Evolutionary conservation across 306 rosid genomes (phyloP).

Genomic region (Fagus crenata): DNA sequence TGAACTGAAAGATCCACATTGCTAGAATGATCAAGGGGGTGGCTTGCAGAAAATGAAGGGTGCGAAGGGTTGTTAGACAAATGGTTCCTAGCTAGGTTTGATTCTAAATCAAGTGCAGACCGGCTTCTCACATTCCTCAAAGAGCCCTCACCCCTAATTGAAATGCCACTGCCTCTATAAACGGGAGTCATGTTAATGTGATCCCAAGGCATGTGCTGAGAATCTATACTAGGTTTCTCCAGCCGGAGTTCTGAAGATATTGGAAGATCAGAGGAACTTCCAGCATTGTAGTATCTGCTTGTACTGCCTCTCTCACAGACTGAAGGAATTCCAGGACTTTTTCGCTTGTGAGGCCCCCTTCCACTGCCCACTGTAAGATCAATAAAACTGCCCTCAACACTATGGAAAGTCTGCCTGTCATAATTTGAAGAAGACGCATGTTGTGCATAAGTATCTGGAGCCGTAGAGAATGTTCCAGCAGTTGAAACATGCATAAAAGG

Average conservation of each 20-base stretch:
- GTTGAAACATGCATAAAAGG: constrained; percentile 54
- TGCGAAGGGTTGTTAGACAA: constrained; percentile 49
- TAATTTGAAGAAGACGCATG: constrained; percentile 62
- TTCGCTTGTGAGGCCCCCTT: constrained; percentile 75
- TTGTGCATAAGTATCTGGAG: constrained; percentile 49
- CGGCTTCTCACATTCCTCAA: constrained; percentile 85
- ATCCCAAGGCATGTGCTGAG: constrained; percentile 80
- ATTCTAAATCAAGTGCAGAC: constrained; percentile 66
- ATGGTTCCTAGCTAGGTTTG: constrained; percentile 62
- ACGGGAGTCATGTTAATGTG: constrained; percentile 48
- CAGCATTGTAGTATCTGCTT: constrained; percentile 60
- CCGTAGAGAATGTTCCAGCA: constrained; percentile 53
- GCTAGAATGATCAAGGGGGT: constrained; percentile 50
- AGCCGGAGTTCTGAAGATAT: constrained; percentile 57
- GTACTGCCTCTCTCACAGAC: constrained; percentile 72
- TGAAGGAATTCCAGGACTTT: constrained; percentile 79
- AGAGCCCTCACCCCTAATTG: constrained; percentile 70
- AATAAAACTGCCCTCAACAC: constrained; percentile 56
- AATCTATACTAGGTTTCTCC: constrained; percentile 60
- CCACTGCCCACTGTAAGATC: constrained; percentile 76
- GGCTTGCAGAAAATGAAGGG: constrained; percentile 43
- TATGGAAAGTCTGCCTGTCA: constrained; percentile 62
- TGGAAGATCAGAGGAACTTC: constrained; percentile 66
- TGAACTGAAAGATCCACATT: constrained; percentile 53
- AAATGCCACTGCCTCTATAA: constrained; percentile 63